Evolutionary conservation across 2,329 filamentous ascomycete genomes (phyloP).

Genomic region (Fusarium dlaminii): DNA sequence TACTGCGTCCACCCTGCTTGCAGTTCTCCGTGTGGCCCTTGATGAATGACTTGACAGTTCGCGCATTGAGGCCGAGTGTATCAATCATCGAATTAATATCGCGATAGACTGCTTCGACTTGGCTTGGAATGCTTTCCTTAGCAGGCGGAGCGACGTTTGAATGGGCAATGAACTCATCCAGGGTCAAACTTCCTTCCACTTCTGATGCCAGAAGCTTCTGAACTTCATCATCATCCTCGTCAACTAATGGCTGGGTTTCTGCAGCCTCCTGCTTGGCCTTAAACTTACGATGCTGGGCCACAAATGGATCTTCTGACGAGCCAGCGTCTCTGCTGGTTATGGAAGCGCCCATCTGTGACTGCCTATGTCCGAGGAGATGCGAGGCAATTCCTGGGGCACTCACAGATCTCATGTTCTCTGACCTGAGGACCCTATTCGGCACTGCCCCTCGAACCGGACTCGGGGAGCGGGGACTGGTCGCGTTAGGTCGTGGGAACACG

Average conservation of each 20-base stretch:
- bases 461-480: constrained; percentile 74
- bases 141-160: constrained; percentile 63
- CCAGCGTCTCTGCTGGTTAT: constrained; percentile 51
- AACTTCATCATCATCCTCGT: constrained; percentile 76
- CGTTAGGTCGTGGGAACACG: constrained; percentile 63
- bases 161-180: constrained; percentile 75
- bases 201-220: constrained; percentile 70
- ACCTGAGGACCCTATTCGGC: constrained; percentile 58
- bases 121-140: constrained; percentile 67
- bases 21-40: constrained; percentile 70
- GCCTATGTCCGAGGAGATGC: constrained; percentile 58
- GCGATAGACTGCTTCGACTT: constrained; percentile 75
- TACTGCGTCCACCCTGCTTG: constrained; percentile 64
- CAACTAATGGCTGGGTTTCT: constrained; percentile 65
- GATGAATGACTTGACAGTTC: constrained; percentile 72
- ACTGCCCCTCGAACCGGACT: constrained; percentile 73
- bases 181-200: constrained; percentile 66
- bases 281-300: constrained; percentile 61
- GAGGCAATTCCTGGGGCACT: constrained; percentile 69
- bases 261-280: constrained; percentile 66
- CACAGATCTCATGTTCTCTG: constrained; percentile 65
- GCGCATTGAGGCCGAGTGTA: constrained; percentile 83
- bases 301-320: constrained; percentile 57
- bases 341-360: constrained; percentile 50
- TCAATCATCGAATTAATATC: constrained; percentile 96